Base-by-base conservation (phyloP, 768 basidiomycete species). In the Macrolepiota fuliginosa region DNA sequence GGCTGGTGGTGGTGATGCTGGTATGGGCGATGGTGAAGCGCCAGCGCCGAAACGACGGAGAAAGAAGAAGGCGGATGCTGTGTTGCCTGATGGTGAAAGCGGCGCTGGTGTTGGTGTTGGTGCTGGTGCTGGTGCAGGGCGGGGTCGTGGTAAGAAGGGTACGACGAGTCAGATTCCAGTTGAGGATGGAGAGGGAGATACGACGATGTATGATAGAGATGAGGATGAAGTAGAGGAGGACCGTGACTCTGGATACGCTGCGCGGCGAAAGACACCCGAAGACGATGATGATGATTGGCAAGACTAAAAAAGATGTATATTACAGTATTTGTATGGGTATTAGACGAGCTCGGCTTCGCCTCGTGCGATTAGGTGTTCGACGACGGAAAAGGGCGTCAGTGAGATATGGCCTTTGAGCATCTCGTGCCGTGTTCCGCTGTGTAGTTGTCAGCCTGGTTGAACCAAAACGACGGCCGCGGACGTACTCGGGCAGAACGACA, bases 401-500 rank as follows among this genome's bases (percentile, higher is more conserved):
- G 92, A 90, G 59, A 95, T 92, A 62, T 92, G 88, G 9, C 89
- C 92, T 67, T 89, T 90, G 55, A 84, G 79, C 81, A 96, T 85
- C 39, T 90, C 85, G 59, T 94, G 72, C 35, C 82, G 75, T 36
- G 86, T 82, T 27, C 92, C 92, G 62, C 95, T 79, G 56, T 40
- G 11, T 19, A 25, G 27, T 55, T 11, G 32, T 54, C n/a, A 45
- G n/a, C 19, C 25, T 56, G 45, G 40, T 36, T 29, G 50, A 13
- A 22, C n/a, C 6, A 22, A 22, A 57, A 37, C 36, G 46, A 24
- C 40, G 42, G 54, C 11, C 35, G 29, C 37, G 32, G 22, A 75
- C 88, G 55, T 66, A 92, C 90, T 91, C 88, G 7, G 87, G 89
- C n/a, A 89, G 71, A 54, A 77, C 77, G 60, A 88, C 79, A 3